Percentiles rank a stretch among this genome's conserved stretches.
phyloP scores from a whole-genome alignment of 2,329 filamentous ascomycete genomes.

The Fusarium sp. region DNA sequence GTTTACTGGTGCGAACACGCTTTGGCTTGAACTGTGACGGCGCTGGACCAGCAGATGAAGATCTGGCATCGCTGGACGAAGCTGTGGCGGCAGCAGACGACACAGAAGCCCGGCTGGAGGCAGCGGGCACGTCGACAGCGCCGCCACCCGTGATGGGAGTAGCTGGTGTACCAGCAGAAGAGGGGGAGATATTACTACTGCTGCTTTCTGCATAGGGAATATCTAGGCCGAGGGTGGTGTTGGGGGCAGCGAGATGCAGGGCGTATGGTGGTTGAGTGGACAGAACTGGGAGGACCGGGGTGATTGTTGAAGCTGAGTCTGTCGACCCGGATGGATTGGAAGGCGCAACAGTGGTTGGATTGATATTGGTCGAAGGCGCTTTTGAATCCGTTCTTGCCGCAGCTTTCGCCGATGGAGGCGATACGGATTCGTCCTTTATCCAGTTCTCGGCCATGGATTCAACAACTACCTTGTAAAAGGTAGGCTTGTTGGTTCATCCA shows the following conservation, averaged over 20 bases:
- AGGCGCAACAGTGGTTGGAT: constrained; percentile 16
- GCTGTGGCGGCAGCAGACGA: constrained; percentile 16
- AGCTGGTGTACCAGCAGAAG: constrained; percentile 35
- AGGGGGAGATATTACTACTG: constrained; percentile 39
- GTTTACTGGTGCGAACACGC: constrained; percentile 68
- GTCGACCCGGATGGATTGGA: constrained; percentile 17
- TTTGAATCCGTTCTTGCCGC: constrained; percentile 16
- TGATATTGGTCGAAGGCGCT: constrained; percentile 28
- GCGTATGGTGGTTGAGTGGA: constrained; percentile 23
- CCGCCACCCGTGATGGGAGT: constrained; percentile 27
- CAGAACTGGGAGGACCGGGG: constrained; percentile 20
- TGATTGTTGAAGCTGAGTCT: constrained; percentile 18
- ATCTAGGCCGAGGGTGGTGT: constrained; percentile 26
- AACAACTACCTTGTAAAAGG: neutral
- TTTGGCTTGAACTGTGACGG: constrained; percentile 50
- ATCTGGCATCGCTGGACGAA: constrained; percentile 16
- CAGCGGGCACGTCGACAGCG: constrained; percentile 10
- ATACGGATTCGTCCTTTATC: constrained; percentile 43
- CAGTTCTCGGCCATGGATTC: constrained; percentile 40
- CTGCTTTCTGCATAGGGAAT: constrained; percentile 34
- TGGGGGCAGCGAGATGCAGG: constrained; percentile 12
- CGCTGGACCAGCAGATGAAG: constrained; percentile 7
- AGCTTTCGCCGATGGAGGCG: constrained; percentile 38
- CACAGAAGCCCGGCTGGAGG: constrained; percentile 19
- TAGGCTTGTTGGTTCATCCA: constrained; percentile 24